Base-by-base conservation (phyloP, 2,329 filamentous ascomycete species). In the Hortaea sp. region DNA sequence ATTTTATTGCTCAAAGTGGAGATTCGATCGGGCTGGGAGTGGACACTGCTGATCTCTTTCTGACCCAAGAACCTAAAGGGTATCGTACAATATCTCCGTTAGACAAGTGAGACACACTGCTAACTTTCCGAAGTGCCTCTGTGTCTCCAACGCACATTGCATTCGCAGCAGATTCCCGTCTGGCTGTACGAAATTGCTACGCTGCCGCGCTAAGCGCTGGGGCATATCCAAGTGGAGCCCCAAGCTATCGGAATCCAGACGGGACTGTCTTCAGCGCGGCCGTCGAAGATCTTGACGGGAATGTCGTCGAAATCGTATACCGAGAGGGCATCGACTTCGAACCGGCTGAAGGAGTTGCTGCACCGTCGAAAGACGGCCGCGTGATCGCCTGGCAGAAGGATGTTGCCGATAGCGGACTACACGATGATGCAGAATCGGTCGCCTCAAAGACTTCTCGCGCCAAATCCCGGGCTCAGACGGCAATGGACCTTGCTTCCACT, bases 261-360 rank as follows among this genome's bases (percentile, higher is more conserved):
- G 69, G 70, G 58, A 68, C 76, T 66, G 70, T 78, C 69, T 73
- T 81, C 66, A 81, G 78, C 51, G 78, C 79, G 41, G 77, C 77
- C 5, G 69, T 88, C 37, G 75, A 80, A 49, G 88, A 94, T 65
- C 75, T 86, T 45, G 87, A 94, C 68, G 85, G 85, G 43, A 94
- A 94, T 68, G 84, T 77, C 56, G 81, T 94, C 61, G 85, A 92
- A 61, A 84, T 86, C 29, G 78, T 89, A 42, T 84, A 80, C 62
- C 71, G 72, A 44, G 67, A 62, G 44, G 46, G 51, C 6, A 50
- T 53, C 41, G 65, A 62, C 37, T 64, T 63, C 62, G 49, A 51
- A 62, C 52, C 67, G 39, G 29, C 28, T n/a, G 29, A 27, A 9
- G 66, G 56, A n/a, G 50, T 54, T 13, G 30, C 42, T n/a, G 64